Conservation (phyloP, 495 filamentous ascomycete genomes). For the Astrothelium macrocarpum region DNA sequence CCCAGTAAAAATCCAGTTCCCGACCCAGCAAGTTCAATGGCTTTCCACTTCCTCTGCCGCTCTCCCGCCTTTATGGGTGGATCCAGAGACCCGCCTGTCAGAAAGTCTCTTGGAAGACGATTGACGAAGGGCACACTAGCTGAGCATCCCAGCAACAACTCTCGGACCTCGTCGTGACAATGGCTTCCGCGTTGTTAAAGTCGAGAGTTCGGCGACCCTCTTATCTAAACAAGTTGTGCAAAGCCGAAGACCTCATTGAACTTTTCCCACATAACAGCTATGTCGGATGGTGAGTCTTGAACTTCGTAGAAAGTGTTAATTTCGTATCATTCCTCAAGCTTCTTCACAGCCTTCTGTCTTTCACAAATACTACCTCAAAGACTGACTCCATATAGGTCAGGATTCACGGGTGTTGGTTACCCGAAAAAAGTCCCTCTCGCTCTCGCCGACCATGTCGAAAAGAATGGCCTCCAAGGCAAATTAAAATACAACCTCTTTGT, state of each 20-base stretch:
- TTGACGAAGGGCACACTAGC: neutral
- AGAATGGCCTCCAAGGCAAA: constrained; percentile 76
- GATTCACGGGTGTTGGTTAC: constrained; percentile 86
- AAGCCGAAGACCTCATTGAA: constrained; percentile 67
- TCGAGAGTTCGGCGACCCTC: constrained; percentile 65
- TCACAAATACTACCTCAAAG: neutral
- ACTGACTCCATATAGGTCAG: constrained; percentile 36
- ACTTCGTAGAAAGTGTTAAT: neutral
- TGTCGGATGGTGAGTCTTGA: constrained; percentile 55
- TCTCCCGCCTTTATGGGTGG: too few relatives aligned
- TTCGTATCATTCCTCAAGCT: too few relatives aligned
- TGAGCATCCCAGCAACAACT: neutral
- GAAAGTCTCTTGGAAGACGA: too few relatives aligned
- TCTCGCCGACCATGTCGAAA: constrained; percentile 81
- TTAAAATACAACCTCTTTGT: constrained; percentile 81
- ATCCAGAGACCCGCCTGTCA: too few relatives aligned
- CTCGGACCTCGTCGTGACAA: neutral
- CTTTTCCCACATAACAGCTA: constrained; percentile 75
- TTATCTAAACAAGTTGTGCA: constrained; percentile 68
- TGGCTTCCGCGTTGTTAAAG: constrained; percentile 65
- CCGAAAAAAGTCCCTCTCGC: constrained; percentile 71
- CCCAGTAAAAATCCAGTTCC: neutral
- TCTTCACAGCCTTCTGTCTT: neutral
- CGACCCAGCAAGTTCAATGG: neutral
- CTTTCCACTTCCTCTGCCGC: neutral